Percentiles rank a stretch among this genome's conserved stretches.
Evolutionary conservation across 495 filamentous ascomycete genomes (phyloP).

Genomic region (Penicillium macrosclerotiorum): DNA sequence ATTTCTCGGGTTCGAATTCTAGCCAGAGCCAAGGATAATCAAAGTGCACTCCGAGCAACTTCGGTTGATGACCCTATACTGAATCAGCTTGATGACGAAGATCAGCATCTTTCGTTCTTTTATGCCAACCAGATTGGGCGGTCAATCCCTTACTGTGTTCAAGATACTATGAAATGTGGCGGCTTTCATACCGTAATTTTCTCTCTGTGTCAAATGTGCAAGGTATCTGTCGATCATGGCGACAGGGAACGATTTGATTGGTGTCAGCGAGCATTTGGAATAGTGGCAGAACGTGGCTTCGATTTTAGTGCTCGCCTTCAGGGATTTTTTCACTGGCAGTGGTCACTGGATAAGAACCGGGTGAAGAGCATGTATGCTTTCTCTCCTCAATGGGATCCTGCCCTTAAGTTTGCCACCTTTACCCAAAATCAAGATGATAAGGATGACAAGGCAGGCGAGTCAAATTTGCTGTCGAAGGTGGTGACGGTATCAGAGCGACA

Average conservation of each 20-base stretch:
- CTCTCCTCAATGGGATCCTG: too few relatives aligned
- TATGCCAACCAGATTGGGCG: conserved; percentile 7
- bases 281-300: background rate
- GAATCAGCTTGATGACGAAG: background rate
- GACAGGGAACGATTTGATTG: conserved; percentile 2
- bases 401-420: too few relatives aligned
- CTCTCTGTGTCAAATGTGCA: background rate
- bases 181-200: background rate
- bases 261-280: conserved; percentile 3
- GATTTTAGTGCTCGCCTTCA: background rate
- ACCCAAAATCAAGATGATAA: too few relatives aligned
- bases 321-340: background rate
- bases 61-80: too few relatives aligned
- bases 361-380: too few relatives aligned
- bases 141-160: conserved; percentile 2
- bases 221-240: background rate
- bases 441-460: too few relatives aligned
- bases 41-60: too few relatives aligned
- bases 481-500: too few relatives aligned
- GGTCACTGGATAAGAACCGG: too few relatives aligned
- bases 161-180: conserved; percentile 1
- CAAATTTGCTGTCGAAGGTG: too few relatives aligned
- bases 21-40: background rate
- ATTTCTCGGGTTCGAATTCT: conserved; percentile 2
- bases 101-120: background rate